Evolutionary conservation across 805 yeast genomes (phyloP), one percentile per base, ranked within the genome.

Genomic region (Metschnikowia reukaufii): DNA sequence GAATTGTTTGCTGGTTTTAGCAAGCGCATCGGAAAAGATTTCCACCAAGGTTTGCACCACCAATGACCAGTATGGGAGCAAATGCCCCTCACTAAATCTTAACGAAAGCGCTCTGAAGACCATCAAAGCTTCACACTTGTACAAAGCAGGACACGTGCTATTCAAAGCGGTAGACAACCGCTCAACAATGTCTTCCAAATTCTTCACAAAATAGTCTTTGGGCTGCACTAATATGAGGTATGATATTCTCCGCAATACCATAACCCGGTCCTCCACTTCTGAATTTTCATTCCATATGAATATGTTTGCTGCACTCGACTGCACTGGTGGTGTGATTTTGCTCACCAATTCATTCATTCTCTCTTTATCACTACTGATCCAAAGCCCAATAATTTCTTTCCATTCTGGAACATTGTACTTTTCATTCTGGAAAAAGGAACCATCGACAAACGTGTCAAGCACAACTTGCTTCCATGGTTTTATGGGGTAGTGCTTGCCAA

Each of bases 261-360:
- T 67, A 2, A 74, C 66, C 51, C 81, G 81, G 20, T 68, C 66
- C 31, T 76, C 76, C 12, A 78, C 72, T 55, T 86, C 94, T 13
- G 83, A 78, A 32, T 54, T 60, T 47, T 86, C 89, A 50, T 82
- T 84, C 82, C 91, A 84, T 31, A 78, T 83, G 65, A 88, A 88
- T 4, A 86, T 69, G 17, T 83, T 82, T 2, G 86, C 66, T 6
- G 79, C 73, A 18, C 81, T 69, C 3, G 83, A 77, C 44, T 74
- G 73, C 23, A 57, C 50, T 0, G 66, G 49, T 2, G 73, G 67
- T 1, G 68, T 60, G 8, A 70, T 55, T 47, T 66, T 53, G 31
- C 62, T 30, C 31, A 79, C 56, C 37, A 82, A 63, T 12, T 86
- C 92, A 1, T 60, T 56, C 44, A 86, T 59, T 38, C 78, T 79